Evolutionary conservation across 345 rosid species (phyloP).

Genomic region (Gossypium stocksii): DNA sequence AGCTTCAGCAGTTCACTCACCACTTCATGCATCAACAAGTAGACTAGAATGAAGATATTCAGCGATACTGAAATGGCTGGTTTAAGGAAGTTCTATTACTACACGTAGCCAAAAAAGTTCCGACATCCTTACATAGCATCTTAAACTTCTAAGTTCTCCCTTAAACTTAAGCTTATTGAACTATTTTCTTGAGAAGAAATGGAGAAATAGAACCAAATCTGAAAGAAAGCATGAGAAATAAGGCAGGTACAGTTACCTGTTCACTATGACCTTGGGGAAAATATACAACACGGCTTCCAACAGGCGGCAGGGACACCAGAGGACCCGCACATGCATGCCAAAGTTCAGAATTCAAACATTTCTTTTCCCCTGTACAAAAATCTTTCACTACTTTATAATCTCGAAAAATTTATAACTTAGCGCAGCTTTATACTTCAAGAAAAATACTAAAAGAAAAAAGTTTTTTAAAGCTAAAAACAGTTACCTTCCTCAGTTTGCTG

Average conservation of each 20-base stretch:
- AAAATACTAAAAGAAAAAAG: not conserved
- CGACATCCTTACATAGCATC: not conserved
- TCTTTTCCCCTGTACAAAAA: constrained; percentile 58
- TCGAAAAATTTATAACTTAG: not conserved
- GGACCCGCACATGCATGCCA: constrained; percentile 99
- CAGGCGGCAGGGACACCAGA: constrained; percentile 87
- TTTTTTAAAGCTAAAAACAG: not conserved
- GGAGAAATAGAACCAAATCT: not conserved
- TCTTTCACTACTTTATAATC: not conserved
- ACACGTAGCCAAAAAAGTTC: not conserved
- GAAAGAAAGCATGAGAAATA: not conserved
- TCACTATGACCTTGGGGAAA: constrained; percentile 99
- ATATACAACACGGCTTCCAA: constrained; percentile 97
- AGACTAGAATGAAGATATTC: not conserved
- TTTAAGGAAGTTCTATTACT: not conserved
- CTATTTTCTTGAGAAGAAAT: not conserved
- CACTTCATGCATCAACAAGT: not conserved
- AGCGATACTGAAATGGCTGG: not conserved
- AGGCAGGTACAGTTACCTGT: constrained; percentile 50
- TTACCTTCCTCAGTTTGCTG: constrained; percentile 87
- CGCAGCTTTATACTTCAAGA: not conserved
- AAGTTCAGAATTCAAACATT: constrained; percentile 90
- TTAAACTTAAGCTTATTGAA: not conserved
- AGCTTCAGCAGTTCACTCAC: not conserved
- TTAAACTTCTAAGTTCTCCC: not conserved